Evolutionary conservation across 2,329 filamentous ascomycete genomes (phyloP).

Genomic region (Aspergillus cejpii): DNA sequence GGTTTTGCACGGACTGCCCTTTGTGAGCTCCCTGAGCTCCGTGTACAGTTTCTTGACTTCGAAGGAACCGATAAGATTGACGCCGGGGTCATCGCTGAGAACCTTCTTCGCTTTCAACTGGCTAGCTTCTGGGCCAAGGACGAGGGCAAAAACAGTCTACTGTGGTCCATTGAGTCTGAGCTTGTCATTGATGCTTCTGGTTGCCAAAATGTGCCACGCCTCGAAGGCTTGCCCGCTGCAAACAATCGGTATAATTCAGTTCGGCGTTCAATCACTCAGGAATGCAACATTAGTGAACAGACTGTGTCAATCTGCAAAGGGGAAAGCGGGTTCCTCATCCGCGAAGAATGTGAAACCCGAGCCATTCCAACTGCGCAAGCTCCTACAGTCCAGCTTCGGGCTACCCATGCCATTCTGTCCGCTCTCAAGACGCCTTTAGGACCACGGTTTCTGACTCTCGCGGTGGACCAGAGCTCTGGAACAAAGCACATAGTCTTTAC

Average conservation of each 20-base stretch:
- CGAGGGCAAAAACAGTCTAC: background rate
- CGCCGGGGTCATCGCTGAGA: background rate
- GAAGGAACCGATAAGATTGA: background rate
- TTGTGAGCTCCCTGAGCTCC: background rate
- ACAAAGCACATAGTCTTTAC: too few relatives aligned
- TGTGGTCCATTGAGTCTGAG: conserved; percentile 22
- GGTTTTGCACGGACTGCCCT: background rate
- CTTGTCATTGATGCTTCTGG: conserved; percentile 5
- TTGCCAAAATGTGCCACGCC: background rate
- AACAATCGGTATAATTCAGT: background rate
- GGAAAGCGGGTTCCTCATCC: too few relatives aligned
- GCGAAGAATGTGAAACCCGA: too few relatives aligned
- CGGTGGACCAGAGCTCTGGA: too few relatives aligned
- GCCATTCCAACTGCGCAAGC: too few relatives aligned
- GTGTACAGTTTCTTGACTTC: conserved; percentile 1
- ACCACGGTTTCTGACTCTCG: too few relatives aligned
- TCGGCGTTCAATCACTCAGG: background rate
- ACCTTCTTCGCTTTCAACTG: background rate
- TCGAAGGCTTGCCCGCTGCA: background rate
- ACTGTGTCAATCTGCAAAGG: too few relatives aligned
- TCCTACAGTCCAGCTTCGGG: too few relatives aligned
- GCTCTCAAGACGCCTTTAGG: too few relatives aligned
- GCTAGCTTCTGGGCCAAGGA: background rate
- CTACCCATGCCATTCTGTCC: too few relatives aligned
- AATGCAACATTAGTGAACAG: too few relatives aligned